Conservation (phyloP, 2,329 filamentous ascomycete species). For the Cladosporium cucumerinum region DNA sequence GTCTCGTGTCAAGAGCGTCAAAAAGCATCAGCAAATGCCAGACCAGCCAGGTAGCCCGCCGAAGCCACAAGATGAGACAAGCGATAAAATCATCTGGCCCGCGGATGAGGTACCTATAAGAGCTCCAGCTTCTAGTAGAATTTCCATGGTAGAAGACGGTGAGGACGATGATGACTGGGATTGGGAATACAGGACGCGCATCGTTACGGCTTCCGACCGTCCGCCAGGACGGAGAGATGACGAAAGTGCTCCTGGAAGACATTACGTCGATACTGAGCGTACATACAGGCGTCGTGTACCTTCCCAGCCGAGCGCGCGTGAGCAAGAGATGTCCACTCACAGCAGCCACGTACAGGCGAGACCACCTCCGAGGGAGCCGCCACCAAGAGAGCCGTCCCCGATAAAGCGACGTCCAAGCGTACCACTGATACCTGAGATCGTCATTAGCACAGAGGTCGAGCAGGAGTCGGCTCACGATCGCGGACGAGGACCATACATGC, state of each 20-base stretch:
- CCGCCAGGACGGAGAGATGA: neutral
- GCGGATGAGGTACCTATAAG: neutral
- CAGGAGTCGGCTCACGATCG: neutral
- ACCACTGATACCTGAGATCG: neutral
- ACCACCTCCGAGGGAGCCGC: neutral
- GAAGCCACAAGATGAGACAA: neutral
- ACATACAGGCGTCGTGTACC: neutral
- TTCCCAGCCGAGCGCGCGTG: neutral
- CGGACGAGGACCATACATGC: slow-evolving; percentile 14
- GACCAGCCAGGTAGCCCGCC: neutral
- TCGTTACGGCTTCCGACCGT: slow-evolving; percentile 2
- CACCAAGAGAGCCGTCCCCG: neutral
- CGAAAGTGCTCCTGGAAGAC: neutral
- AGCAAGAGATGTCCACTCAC: neutral
- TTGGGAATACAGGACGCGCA: slow-evolving; percentile 13
- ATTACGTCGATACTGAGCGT: slow-evolving; percentile 8
- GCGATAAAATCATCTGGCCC: slow-evolving; percentile 9
- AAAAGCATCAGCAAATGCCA: neutral
- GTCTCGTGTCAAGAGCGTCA: slow-evolving; percentile 8
- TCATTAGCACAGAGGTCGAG: neutral
- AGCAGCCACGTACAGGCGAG: neutral
- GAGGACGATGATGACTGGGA: slow-evolving; percentile 12
- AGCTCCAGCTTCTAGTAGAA: slow-evolving; percentile 7
- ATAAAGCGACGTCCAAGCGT: neutral
- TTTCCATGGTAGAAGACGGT: neutral